Conservation (phyloP, 1,284 basidiomycete species). For the Microbotryum scabiosae region DNA sequence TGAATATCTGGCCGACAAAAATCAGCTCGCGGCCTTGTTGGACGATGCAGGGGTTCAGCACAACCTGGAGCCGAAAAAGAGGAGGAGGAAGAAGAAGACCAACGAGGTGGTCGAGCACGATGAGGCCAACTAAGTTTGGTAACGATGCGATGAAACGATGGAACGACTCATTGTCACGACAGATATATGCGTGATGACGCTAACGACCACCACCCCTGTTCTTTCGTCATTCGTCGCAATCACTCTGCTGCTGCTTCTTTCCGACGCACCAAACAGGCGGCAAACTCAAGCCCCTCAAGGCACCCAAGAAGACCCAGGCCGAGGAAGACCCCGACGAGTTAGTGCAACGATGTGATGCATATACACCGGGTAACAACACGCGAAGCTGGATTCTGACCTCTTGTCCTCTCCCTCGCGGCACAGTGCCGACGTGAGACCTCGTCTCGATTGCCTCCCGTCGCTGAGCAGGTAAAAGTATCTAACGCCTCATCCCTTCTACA, state of each 20-base stretch:
- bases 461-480: neutral
- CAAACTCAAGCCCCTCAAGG: constrained; percentile 68
- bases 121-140: too few species aligned
- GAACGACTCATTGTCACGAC: too few species aligned
- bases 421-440: neutral
- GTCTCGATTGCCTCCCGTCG: neutral
- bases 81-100: too few species aligned
- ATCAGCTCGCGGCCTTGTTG: constrained; percentile 40
- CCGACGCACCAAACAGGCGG: constrained; percentile 46
- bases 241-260: too few species aligned
- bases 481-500: neutral
- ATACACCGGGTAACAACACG: neutral
- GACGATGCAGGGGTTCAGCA: too few species aligned
- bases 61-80: too few species aligned
- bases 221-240: neutral
- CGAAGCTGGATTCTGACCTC: neutral
- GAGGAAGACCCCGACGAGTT: constrained; percentile 26
- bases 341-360: neutral
- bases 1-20: constrained; percentile 46
- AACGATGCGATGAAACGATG: too few species aligned
- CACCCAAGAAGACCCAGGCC: constrained; percentile 33
- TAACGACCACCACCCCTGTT: neutral
- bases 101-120: too few species aligned
- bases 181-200: too few species aligned
- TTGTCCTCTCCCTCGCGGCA: neutral